Base-by-base conservation (phyloP, 768 basidiomycete species). In the Macrolepiota albuminosa region DNA sequence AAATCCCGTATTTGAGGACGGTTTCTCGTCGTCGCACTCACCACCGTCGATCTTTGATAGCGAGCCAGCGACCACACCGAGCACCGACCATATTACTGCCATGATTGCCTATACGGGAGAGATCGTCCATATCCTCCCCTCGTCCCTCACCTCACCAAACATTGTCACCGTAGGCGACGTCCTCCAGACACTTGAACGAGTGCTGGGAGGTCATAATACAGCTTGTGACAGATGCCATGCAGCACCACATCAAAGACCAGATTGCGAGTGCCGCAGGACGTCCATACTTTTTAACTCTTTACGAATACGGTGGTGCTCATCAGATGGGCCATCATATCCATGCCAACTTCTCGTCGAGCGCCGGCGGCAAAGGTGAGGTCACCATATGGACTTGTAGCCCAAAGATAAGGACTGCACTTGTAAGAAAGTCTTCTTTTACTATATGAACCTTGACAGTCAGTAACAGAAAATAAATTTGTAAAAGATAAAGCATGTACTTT, bases 281-380 rank as follows among this genome's bases (percentile, higher is more conserved):
- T 21, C 21, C 21, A 21, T 21, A 21, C 21, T 21, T 21, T 21
- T 21, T 21, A 21, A 21, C 21, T 21, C 21, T 21, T 21, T 21
- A 21, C 21, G 21, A 21, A 21, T 21, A 21, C 21, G 21, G 21
- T 21, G 21, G 21, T 21, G 21, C 21, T 21, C 21, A 21, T 21
- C 21, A 21, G 21, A 21, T 21, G 21, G 21, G 21, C 34, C 31
- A 42, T 50, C 16, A 8, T 51, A 56, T 40, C 61, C 61, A 34
- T 62, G 61, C 58, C 61, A 59, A 49, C 58, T 62, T 16, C 49
- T 62, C 26, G 54, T 59, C 33, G 43, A 46, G 53, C 54, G 42
- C 36, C 31, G 56, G 5, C 18, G 18, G 14, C 36, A 46, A 31
- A 58, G 50, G 16, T 33, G 39, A 31, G 13, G 31, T 37, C 14